Evolutionary conservation across 129 eudicot species (phyloP).

Genomic region (Daucus carota): DH1_v3.0 NC_030383.2:47008001-47008500

Average conservation of each 20-base stretch:
- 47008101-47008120: no score
- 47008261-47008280: background rate
- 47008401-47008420: slow-evolving; percentile 13
- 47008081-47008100: no score
- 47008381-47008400: background rate
- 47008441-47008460: slow-evolving; percentile 18
- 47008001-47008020: no score
- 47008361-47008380: background rate
- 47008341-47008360: background rate
- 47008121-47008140: no score
- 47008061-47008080: no score
- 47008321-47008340: background rate
- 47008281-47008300: background rate
- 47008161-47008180: no score
- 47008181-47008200: no score
- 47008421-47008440: slow-evolving; percentile 22
- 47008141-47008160: no score
- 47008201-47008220: background rate
- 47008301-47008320: background rate
- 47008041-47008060: no score
- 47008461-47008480: slow-evolving; percentile 37
- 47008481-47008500: slow-evolving; percentile 76
- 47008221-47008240: background rate
- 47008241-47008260: background rate
- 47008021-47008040: no score